A percentile compares a stretch with the other conserved stretches of the same genome.
These are phyloP conservation scores for Penicillium ucsense DNA, from an alignment of 495 filamentous ascomycete species.

Conservation along the genomic window DNA sequence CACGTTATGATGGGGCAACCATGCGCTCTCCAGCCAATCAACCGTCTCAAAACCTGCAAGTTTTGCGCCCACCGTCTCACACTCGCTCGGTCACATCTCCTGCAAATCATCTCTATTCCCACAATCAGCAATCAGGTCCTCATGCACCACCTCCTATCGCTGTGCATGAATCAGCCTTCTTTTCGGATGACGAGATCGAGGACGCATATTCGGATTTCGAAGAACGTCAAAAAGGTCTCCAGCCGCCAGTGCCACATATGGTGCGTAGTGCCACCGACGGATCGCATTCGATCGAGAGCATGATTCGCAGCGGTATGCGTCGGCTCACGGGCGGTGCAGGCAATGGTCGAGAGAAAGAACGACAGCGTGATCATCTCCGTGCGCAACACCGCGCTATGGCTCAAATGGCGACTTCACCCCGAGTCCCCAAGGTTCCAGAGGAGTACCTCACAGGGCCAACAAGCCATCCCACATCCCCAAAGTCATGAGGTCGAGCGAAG, in stretches of 20 bases:
- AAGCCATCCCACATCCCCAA: conserved; percentile 34
- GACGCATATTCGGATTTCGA: conserved; percentile 38
- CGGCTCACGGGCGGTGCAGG: conserved; percentile 55
- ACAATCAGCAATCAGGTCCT: conserved; percentile 15
- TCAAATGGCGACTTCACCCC: conserved; percentile 40
- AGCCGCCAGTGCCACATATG: conserved; percentile 40
- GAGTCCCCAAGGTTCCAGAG: conserved; percentile 55
- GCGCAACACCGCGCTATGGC: conserved; percentile 38
- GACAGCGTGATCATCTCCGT: conserved; percentile 48
- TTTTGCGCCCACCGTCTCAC: conserved; percentile 48
- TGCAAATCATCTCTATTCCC: conserved; percentile 44
- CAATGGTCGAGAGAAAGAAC: conserved; percentile 45
- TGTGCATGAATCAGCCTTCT: conserved; percentile 38
- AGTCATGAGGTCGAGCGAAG: conserved; percentile 5
- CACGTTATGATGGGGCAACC: conserved; percentile 52
- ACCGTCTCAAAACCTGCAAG: conserved; percentile 17
- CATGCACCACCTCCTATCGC: conserved; percentile 21
- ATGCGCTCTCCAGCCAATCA: conserved; percentile 39
- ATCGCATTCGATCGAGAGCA: conserved; percentile 57
- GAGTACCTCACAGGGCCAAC: conserved; percentile 38
- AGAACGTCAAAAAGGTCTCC: conserved; percentile 36
- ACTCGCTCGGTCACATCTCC: conserved; percentile 68
- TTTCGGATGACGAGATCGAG: conserved; percentile 49
- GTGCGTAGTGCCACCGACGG: conserved; percentile 36
- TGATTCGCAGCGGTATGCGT: conserved; percentile 57